A percentile compares a stretch with the other conserved stretches of the same genome.
These are phyloP conservation scores for Quillaja saponaria DNA, from an alignment of 306 rosid genomes.

Conservation along the genomic window DNA sequence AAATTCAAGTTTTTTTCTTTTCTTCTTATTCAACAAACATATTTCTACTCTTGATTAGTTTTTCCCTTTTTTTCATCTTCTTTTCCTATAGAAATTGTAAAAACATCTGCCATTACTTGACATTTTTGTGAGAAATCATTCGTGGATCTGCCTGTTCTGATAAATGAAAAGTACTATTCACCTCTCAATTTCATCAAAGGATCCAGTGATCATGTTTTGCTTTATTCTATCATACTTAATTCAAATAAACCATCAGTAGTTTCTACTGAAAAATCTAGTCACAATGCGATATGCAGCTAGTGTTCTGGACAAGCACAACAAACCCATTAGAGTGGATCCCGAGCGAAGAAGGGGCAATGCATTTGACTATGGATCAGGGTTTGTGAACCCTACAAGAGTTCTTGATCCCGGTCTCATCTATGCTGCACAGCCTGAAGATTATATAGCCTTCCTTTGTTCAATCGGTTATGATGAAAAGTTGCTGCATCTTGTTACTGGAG, in stretches of 20 bases:
- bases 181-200: too few relatives aligned
- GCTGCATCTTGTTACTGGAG: conserved; percentile 58
- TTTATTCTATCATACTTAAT: too few relatives aligned
- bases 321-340: conserved; percentile 60
- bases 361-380: conserved; percentile 80
- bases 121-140: too few relatives aligned
- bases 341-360: conserved; percentile 60
- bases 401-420: conserved; percentile 76
- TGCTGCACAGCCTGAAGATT: conserved; percentile 55
- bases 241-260: too few relatives aligned
- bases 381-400: conserved; percentile 65
- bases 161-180: too few relatives aligned
- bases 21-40: conserved; percentile 13
- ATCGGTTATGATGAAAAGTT: conserved; percentile 63
- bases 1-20: conserved; percentile 3
- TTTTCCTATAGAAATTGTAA: too few relatives aligned
- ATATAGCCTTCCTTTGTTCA: conserved; percentile 65
- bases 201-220: too few relatives aligned
- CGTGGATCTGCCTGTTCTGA: too few relatives aligned
- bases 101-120: too few relatives aligned
- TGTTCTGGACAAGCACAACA: conserved; percentile 56
- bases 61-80: too few relatives aligned
- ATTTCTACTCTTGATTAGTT: conserved; percentile 1
- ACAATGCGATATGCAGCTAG: conserved; percentile 56
- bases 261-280: conserved; percentile 30